Evolutionary conservation across 352 stramenopile genomes (phyloP), one percentile per base, ranked within the genome.

Genomic region (Globisporangium mamillatum): DNA sequence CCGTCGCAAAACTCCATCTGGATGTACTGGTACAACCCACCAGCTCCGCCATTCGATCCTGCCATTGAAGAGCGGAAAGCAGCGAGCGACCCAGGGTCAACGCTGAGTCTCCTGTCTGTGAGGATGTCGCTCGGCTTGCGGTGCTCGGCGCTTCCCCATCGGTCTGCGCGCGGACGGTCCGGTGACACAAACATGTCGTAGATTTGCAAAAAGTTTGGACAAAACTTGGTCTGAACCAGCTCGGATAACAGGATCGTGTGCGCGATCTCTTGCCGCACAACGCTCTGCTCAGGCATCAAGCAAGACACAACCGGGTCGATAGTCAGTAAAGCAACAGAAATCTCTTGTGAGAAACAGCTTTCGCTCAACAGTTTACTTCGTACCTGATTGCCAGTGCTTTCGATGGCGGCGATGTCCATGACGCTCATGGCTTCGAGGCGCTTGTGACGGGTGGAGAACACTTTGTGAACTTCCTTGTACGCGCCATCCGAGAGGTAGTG

Each of bases 1-100:
- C 95, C 84, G 57, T 94, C 82, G 74, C 97, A 99, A 14, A 99
- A 94, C 73, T 99, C 98, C 97, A 99, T 99, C 25, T 92, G 85
- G 66, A 99, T 99, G 73, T 98, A 99, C 80, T 99, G 97, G 70
- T 88, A 98, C 34, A 93, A 60, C 3, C 63, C 58, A 29, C 75
- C 52, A 24, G 22, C 61, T 53, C 53, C 20, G 22, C 81, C 63
- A 3, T 46, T 52, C n/a, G 29, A 27, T 32, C 48, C 29, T n/a
- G 18, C 29, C 14, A 46, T 48, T 29, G 60, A 68, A 10, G 27
- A 41, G 7, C 54, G 7, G 63, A 63, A 18, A 7, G 66, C 36
- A 27, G 59, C 36, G 44, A 71, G 66, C 9, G 66, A 71, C 4
- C 48, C 59, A 20, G 66, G 62, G 10, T 60, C 62, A 3, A 67